Conservation (phyloP, 441 rosid species). For the Aleurites moluccanus region DNA sequence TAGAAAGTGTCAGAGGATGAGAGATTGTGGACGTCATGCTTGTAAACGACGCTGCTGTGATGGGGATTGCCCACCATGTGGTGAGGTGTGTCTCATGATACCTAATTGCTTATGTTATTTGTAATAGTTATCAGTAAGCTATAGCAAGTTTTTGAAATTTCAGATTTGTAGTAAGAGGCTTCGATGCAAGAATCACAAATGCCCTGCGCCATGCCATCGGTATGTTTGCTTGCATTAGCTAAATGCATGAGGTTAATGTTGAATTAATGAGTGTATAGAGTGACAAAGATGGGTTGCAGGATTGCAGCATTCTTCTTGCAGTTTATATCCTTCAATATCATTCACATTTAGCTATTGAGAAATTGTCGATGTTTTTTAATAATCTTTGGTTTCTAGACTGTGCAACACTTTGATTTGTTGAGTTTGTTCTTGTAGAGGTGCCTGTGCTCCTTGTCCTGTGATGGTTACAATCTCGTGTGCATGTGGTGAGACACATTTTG, state of each 20-base stretch:
- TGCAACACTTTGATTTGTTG: constrained; percentile 19
- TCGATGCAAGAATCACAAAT: constrained; percentile 84
- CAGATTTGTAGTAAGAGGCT: constrained; percentile 82
- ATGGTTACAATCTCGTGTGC: constrained; percentile 88
- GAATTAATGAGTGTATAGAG: constrained; percentile 1
- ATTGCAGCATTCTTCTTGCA: not conserved
- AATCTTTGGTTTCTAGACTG: not conserved
- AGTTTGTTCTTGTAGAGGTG: constrained; percentile 61
- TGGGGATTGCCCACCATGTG: constrained; percentile 90
- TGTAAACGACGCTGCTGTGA: constrained; percentile 96
- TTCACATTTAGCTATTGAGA: constrained; percentile 7
- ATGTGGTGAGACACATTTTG: constrained; percentile 77
- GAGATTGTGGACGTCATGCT: constrained; percentile 92
- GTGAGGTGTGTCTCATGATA: constrained; percentile 49
- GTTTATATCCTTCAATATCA: not conserved
- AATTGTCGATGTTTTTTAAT: not conserved
- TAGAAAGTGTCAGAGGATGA: constrained; percentile 70
- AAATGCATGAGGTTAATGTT: not conserved
- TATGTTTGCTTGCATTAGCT: constrained; percentile 35
- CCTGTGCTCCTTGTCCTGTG: constrained; percentile 93
- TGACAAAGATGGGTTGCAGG: not conserved
- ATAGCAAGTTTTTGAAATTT: constrained; percentile 25
- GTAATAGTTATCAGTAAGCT: not conserved
- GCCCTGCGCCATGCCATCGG: constrained; percentile 92
- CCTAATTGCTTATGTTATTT: constrained; percentile 5